Evolutionary conservation across 2,329 filamentous ascomycete species (phyloP), one percentile per base, ranked within the genome.

Genomic region (Canariomyces notabilis): DNA sequence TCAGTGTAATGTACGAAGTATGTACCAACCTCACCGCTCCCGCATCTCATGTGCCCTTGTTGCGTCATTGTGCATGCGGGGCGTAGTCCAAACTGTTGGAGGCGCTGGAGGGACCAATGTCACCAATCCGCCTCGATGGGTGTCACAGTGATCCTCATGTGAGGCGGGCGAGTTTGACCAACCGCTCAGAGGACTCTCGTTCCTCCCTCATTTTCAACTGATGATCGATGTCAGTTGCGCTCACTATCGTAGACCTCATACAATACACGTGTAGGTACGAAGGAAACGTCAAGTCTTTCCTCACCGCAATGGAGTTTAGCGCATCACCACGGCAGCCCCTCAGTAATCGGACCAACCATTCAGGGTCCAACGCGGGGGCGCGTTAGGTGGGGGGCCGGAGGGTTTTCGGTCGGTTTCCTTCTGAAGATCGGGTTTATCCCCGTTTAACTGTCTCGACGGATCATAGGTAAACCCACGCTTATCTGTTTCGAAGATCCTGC

Each of bases 21-120:
- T 29, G 26, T 9, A 3, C 26, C 14, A 4, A 12, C 26, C 9
- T 11, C 26, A 29, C 26, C n/a, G 42, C 35, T 14, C n/a, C 36
- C 15, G 36, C 22, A 8, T 35, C 42, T 41, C 42, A 49, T 26
- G 33, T 44, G 42, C 16, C 38, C 31, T 37, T 23, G 23, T 16
- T 41, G 44, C 48, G 48, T 50, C 48, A 50, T 46, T 46, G 19
- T 46, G 43, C 48, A 50, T 49, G 35, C 18, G 19, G 15, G 7
- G 34, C 3, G 11, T n/a, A 9, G 14, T 33, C 18, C 15, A 12
- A 31, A 23, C 2, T 11, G 3, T 22, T n/a, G 37, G 21, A 5
- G 32, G 15, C 34, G 26, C n/a, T n/a, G n/a, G n/a, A n/a, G n/a
- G n/a, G n/a, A n/a, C n/a, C n/a, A 38, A 23, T 37, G 42, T 26